Base-by-base conservation (phyloP, 1,284 basidiomycete species). In the Naganishia albida region DNA sequence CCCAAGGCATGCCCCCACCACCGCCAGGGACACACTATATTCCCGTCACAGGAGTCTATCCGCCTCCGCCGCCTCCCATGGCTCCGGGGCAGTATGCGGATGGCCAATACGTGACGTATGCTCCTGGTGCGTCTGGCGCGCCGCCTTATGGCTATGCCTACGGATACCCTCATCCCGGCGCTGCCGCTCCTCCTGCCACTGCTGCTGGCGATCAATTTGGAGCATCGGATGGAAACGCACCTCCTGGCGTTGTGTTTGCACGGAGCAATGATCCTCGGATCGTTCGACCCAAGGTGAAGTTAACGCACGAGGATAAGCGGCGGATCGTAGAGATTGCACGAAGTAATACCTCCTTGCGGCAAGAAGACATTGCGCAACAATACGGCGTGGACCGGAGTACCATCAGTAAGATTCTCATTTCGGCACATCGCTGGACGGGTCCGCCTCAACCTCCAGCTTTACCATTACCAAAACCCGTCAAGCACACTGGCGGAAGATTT, bases 371-470 rank as follows among this genome's bases (percentile, higher is more conserved):
- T 49, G 81, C 79, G 8, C 71, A 71, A 39, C 71, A 77, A 63
- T 83, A 82, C 55, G 72, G 79, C 30, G 80, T 82, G 57, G 82
- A 83, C 67, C 75, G 82, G 57, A 81, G 80, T 67, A 82, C 82
- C 8, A 82, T 83, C 65, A 80, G 78, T 64, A 82, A 83, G 69
- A 83, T 82, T 63, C 75, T 83, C 63, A 79, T 72, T 54, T 68
- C 70, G 43, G 68, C 71, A 20, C 72, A 70, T 67, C 72, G 72
- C 48, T 77, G 72, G 75, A 74, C 70, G 18, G 70, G 54, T 50
- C 72, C 70, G 30, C 72, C 74, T 16, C 72, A 72, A 48, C 64
- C 65, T 16, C 70, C 71, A 1, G 55, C 65, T 7, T 63, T 69
- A 0, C 74, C 72, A 1, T 72, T 72, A 44, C 68, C 72, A 7